phyloP scores from a whole-genome alignment of 306 rosid genomes.

The Rosa chinensis region DNA sequence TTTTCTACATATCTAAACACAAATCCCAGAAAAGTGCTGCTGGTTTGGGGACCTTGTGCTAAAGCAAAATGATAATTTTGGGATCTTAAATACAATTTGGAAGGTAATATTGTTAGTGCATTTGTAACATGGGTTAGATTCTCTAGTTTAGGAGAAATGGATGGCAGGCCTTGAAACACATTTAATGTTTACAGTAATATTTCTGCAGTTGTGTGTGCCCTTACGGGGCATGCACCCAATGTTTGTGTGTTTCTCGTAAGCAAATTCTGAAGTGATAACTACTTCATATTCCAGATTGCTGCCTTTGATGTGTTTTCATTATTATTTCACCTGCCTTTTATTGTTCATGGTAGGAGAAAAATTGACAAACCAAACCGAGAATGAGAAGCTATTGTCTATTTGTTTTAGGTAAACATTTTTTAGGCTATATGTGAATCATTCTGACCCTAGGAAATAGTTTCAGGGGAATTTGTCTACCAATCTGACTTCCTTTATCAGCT shows the following conservation, averaged over 20 bases:
- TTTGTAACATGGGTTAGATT: slow-evolving; percentile 16
- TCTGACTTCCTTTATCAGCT: neutral
- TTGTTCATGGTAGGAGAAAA: neutral
- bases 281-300: neutral
- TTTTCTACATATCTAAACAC: neutral
- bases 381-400: neutral
- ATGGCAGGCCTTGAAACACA: slow-evolving; percentile 10
- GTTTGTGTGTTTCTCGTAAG: neutral
- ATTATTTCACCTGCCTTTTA: neutral
- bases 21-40: neutral
- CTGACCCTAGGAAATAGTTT: neutral
- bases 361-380: neutral
- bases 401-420: neutral
- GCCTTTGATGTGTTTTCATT: neutral
- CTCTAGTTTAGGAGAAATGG: slow-evolving; percentile 17
- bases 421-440: neutral
- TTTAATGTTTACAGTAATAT: neutral
- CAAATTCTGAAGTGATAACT: slow-evolving; percentile 3
- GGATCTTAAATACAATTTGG: slow-evolving; percentile 6
- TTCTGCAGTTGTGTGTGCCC: neutral
- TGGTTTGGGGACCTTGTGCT: neutral
- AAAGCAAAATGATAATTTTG: neutral
- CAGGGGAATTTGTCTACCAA: neutral
- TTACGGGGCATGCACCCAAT: neutral
- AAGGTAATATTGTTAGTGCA: neutral